Base-by-base conservation (phyloP, 2,329 filamentous ascomycete genomes). In the Colletotrichum falcatum region DNA sequence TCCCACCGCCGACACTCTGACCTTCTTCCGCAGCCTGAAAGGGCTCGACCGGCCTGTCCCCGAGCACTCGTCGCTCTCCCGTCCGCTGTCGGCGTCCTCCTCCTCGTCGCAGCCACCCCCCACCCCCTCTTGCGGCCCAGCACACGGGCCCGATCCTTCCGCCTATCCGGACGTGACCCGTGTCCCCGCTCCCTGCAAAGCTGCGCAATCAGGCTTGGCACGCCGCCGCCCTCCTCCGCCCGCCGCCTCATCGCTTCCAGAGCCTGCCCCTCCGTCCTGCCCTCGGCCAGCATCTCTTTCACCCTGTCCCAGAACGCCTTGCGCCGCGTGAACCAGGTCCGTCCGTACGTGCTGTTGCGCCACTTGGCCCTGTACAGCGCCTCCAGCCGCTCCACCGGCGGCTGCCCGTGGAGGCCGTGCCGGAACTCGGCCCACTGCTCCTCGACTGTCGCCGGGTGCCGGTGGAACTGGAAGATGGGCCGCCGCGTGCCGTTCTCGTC, bases 381-480 rank as follows among this genome's bases (percentile, higher is more conserved):
- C 28, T 73, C 70, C 7, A 73, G 66, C 18, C 39, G 26, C 28
- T 68, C 65, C 33, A 73, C 62, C 1, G 72, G 56, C 3, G 53
- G 61, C 35, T 73, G 72, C 0, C 59, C 70, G 7, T 60, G 44
- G 8, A 66, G 30, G 11, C 72, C 72, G 48, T 69, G 53, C 3
- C 30, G 61, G 42, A 70, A 73, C 59, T 73, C 72, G 53, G 65
- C 72, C 72, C 72, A 73, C 14, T 66, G 70, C 42, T 73, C 71
- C 8, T 69, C 39, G 1, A 72, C 65, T 4, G 65, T 73, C 1
- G 58, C 58, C 2, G 72, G 69, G 28, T 66, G 61, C 3, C 18
- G 48, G 20, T 66, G 35, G 30, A 73, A 73, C 28, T 28, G 62
- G 61, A 63, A 73, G 8, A 73, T 61, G 1, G 72, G 54, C n/a